phyloP scores from a whole-genome alignment of 352 stramenopile species.

The Chrysophaeum taylorii region DNA sequence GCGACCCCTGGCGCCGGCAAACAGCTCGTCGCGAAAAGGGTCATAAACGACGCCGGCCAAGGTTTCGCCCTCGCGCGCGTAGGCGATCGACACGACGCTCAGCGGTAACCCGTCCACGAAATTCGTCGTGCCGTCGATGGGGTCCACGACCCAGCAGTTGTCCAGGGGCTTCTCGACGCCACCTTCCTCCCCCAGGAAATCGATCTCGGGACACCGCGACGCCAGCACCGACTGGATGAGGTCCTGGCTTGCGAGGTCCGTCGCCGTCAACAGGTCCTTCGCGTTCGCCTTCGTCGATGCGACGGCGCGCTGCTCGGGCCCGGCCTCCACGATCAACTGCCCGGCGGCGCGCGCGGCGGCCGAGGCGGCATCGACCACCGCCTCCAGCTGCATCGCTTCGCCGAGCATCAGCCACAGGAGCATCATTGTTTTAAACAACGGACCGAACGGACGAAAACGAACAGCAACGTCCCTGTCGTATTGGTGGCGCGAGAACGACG shows the following conservation, averaged over 20 bases:
- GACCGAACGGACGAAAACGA: no score
- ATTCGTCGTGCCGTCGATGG: conserved; percentile 88
- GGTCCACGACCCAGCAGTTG: conserved; percentile 87
- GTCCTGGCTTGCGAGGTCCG: conserved; percentile 80
- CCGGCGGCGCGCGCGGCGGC: no score
- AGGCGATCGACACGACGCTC: conserved; percentile 60
- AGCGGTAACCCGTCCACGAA: conserved; percentile 67
- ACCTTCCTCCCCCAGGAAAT: conserved; percentile 83
- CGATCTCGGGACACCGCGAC: conserved; percentile 30
- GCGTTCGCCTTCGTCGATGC: conserved; percentile 72
- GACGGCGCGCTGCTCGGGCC: no score
- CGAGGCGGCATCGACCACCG: no score
- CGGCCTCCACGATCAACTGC: no score
- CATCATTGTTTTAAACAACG: no score
- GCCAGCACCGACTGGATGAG: conserved; percentile 62
- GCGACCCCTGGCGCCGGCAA: conserved; percentile 64
- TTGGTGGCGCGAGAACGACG: no score
- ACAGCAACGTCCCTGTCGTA: no score
- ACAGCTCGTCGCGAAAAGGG: conserved; percentile 83
- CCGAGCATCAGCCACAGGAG: no score
- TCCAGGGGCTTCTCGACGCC: conserved; percentile 90
- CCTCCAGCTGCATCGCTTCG: no score
- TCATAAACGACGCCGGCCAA: conserved; percentile 85
- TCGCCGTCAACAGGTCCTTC: conserved; percentile 81
- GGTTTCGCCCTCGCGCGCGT: conserved; percentile 52